Evolutionary conservation across 352 stramenopile species (phyloP).

Genomic region (Pythium dissimile): DNA sequence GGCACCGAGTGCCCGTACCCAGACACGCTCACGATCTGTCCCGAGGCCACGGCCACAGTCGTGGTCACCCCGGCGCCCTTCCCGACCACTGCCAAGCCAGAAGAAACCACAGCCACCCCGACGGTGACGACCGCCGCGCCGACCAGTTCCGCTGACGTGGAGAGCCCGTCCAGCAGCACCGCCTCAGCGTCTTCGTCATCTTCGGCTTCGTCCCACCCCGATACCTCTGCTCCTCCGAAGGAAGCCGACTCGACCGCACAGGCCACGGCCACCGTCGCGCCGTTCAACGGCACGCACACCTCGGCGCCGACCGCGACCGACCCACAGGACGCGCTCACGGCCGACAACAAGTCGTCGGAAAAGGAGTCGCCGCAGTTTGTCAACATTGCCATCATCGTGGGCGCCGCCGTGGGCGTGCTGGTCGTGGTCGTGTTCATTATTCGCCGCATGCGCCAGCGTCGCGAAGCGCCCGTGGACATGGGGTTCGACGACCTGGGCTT

Average conservation of each 20-base stretch:
- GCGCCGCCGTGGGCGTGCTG: conserved; percentile 33
- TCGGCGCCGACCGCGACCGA: not conserved
- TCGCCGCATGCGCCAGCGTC: conserved; percentile 30
- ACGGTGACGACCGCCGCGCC: not conserved
- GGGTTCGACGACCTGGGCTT: conserved; percentile 28
- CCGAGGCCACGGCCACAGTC: conserved; percentile 1
- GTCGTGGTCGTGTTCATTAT: conserved; percentile 51
- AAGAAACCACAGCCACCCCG: not conserved
- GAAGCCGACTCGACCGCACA: not conserved
- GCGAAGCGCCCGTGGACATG: conserved; percentile 18
- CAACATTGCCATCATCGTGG: conserved; percentile 47
- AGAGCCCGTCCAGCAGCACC: not conserved
- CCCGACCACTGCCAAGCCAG: too few species aligned
- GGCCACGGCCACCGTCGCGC: conserved; percentile 2
- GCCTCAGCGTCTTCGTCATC: not conserved
- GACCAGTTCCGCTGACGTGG: not conserved
- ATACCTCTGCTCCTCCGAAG: not conserved
- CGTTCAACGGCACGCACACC: conserved; percentile 9
- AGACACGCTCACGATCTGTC: conserved; percentile 30
- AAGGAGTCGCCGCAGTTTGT: conserved; percentile 27
- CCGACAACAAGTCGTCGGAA: not conserved
- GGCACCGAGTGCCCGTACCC: conserved; percentile 35
- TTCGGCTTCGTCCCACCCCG: not conserved
- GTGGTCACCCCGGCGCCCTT: not conserved
- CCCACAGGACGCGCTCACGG: conserved; percentile 9